A percentile compares a stretch with the other conserved stretches of the same genome.
Evolutionary conservation across 177 flowering plant species (phyloP).

Genomic region (Vitis hybrid): DNA sequence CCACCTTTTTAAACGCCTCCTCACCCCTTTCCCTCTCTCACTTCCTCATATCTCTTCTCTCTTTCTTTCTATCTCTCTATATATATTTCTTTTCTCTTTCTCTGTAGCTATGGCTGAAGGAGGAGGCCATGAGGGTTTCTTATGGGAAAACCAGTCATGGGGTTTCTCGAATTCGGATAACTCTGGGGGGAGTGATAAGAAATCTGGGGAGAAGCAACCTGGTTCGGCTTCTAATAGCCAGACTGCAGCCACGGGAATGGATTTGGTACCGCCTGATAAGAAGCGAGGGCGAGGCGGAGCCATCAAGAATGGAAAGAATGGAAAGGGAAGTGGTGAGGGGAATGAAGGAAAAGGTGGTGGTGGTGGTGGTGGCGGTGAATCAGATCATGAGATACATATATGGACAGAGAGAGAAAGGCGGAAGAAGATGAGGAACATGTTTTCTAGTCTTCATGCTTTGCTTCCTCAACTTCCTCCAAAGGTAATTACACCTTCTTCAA

Average conservation of each 20-base stretch:
- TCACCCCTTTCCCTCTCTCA: conserved; percentile 3
- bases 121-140: conserved; percentile 17
- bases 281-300: conserved; percentile 23
- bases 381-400: conserved; percentile 76
- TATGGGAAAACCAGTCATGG: conserved; percentile 43
- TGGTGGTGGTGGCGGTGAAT: conserved; percentile 32
- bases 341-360: conserved; percentile 18
- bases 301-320: conserved; percentile 19
- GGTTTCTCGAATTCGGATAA: conserved; percentile 38
- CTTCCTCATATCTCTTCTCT: neutral
- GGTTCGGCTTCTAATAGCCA: conserved; percentile 24
- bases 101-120: conserved; percentile 31
- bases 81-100: conserved; percentile 9
- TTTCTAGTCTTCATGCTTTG: conserved; percentile 75
- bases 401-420: conserved; percentile 92
- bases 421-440: conserved; percentile 94
- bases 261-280: conserved; percentile 7
- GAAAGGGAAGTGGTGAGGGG: conserved; percentile 14
- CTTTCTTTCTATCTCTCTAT: conserved; percentile 5
- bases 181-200: conserved; percentile 24
- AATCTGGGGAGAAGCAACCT: conserved; percentile 3
- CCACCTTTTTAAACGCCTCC: conserved; percentile 28
- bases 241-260: neutral
- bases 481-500: conserved; percentile 35
- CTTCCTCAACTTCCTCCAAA: conserved; percentile 87